Evolutionary conservation across 2,329 filamentous ascomycete species (phyloP).

Genomic region (Aspergillus calidoustus): DNA sequence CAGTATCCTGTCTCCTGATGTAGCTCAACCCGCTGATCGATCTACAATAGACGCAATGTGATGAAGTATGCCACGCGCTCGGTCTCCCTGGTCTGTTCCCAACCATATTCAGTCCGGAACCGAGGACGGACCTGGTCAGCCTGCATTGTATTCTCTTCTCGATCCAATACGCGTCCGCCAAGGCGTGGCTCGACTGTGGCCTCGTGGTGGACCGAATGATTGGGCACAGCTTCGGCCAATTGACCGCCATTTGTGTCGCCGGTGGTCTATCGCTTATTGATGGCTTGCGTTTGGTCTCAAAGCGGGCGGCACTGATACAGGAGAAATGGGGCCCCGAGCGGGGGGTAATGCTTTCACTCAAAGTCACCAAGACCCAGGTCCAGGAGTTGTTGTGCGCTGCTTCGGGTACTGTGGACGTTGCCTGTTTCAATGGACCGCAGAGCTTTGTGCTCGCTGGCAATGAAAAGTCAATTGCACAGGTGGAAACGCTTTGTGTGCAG

Average conservation of each 20-base stretch:
- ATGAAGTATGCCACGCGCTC: constrained; percentile 14
- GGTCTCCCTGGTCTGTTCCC: constrained; percentile 41
- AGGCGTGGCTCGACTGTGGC: constrained; percentile 44
- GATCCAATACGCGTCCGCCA: constrained; percentile 43
- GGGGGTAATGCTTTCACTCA: constrained; percentile 41
- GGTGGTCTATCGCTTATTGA: constrained; percentile 37
- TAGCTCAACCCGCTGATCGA: too few relatives aligned
- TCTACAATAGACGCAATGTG: not conserved
- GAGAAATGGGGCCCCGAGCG: constrained; percentile 36
- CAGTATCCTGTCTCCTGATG: too few relatives aligned
- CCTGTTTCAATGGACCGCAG: constrained; percentile 15
- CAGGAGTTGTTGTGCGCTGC: constrained; percentile 22
- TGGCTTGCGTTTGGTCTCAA: constrained; percentile 23
- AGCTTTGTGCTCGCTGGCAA: not conserved
- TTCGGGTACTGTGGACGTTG: constrained; percentile 27
- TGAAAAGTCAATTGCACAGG: too few relatives aligned
- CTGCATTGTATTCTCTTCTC: constrained; percentile 45
- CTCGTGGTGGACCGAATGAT: constrained; percentile 39
- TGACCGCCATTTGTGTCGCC: constrained; percentile 41
- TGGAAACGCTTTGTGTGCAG: too few relatives aligned
- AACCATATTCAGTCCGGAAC: constrained; percentile 29
- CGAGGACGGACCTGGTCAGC: constrained; percentile 24
- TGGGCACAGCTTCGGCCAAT: constrained; percentile 46
- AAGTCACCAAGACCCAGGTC: constrained; percentile 31
- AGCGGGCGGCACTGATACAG: not conserved